These are phyloP conservation scores for Mucor piriformis DNA, from an alignment of 371 early-diverging fungal species.

Conservation along the genomic window DNA sequence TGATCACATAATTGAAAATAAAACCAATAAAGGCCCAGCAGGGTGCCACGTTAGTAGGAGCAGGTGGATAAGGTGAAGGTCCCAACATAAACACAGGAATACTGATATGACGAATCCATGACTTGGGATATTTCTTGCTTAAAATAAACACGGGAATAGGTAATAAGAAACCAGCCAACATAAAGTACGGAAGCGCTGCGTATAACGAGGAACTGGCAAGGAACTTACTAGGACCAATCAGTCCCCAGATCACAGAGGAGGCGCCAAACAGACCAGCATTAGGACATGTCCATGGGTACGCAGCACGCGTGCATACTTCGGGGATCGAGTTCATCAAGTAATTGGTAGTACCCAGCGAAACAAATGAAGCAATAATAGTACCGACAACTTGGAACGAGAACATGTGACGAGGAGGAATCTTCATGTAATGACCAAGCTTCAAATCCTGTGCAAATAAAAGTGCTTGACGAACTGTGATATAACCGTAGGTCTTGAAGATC, in stretches of 20 bases:
- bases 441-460: slow-evolving; percentile 61
- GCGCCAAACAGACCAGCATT: slow-evolving; percentile 47
- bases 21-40: slow-evolving; percentile 65
- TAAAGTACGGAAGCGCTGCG: slow-evolving; percentile 36
- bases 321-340: slow-evolving; percentile 58
- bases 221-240: slow-evolving; percentile 65
- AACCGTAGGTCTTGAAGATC: slow-evolving; percentile 64
- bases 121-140: slow-evolving; percentile 37
- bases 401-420: slow-evolving; percentile 72
- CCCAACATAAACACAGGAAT: slow-evolving; percentile 55
- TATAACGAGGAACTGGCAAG: slow-evolving; percentile 60
- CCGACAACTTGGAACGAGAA: slow-evolving; percentile 63
- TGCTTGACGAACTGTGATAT: slow-evolving; percentile 60
- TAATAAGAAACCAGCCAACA: slow-evolving; percentile 44
- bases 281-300: slow-evolving; percentile 57
- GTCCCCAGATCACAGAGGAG: slow-evolving; percentile 61
- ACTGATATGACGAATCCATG: slow-evolving; percentile 56
- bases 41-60: slow-evolving; percentile 46
- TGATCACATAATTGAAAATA: slow-evolving; percentile 61
- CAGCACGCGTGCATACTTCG: slow-evolving; percentile 53
- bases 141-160: slow-evolving; percentile 57
- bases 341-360: slow-evolving; percentile 62
- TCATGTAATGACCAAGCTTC: slow-evolving; percentile 65
- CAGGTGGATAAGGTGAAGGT: slow-evolving; percentile 43
- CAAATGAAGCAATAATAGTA: slow-evolving; percentile 58